Conservation (phyloP, 2,329 filamentous ascomycete species). For the Aspergillus bombycis region DNA sequence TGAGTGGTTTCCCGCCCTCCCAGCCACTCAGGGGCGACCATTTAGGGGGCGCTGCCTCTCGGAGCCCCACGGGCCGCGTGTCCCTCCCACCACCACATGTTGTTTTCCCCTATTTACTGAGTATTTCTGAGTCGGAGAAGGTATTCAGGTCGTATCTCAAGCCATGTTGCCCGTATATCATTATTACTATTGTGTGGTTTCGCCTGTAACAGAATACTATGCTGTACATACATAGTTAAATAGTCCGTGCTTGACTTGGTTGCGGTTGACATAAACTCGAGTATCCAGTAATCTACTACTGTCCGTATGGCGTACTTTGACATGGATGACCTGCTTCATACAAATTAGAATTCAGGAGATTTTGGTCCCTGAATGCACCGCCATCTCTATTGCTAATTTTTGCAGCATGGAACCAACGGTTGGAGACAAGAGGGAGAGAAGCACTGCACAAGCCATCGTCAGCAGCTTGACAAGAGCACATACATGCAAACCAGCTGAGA, state of each 20-base stretch:
- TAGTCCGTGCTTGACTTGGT: background rate
- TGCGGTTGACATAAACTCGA: background rate
- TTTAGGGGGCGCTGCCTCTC: constrained; percentile 10
- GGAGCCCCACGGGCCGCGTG: constrained; percentile 30
- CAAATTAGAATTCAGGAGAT: background rate
- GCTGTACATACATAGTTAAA: background rate
- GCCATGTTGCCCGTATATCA: background rate
- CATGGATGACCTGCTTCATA: background rate
- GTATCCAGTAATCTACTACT: too few species aligned
- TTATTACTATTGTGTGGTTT: constrained; percentile 1
- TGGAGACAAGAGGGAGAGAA: background rate
- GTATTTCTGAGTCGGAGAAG: background rate
- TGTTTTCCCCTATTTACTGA: background rate
- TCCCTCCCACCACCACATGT: constrained; percentile 20
- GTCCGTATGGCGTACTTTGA: background rate
- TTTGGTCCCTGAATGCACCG: background rate
- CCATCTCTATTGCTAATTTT: constrained; percentile 3
- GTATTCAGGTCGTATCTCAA: background rate
- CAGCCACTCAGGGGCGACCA: constrained; percentile 19
- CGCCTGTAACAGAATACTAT: background rate
- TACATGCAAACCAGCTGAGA: background rate
- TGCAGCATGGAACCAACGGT: background rate
- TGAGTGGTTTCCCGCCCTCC: constrained; percentile 20
- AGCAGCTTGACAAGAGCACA: background rate
- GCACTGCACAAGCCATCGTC: background rate